Base-by-base conservation (phyloP, 2,329 filamentous ascomycete genomes). In the Venturia carpophila region DNA sequence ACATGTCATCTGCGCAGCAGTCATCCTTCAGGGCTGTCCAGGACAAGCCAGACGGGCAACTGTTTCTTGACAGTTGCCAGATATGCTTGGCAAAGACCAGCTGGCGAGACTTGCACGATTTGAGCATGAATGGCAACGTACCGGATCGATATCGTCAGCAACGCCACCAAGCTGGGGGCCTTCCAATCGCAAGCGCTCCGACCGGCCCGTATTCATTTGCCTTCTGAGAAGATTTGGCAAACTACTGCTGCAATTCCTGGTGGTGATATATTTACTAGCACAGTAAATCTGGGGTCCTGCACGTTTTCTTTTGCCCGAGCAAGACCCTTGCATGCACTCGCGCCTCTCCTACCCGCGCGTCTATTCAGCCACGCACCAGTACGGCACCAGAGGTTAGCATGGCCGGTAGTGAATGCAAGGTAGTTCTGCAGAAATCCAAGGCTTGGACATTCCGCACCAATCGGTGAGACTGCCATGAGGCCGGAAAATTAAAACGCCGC, bases 31-130 rank as follows among this genome's bases (percentile, higher is more conserved):
- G 52, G 52, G 52, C 52, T 39, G n/a, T 37, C 30, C 19, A 37
- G 52, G 17, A 37, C 30, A 27, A 37, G 52, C 52, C 30, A n/a
- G 52, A 58, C 27, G 52, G 52, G 17, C 30, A n/a, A 58, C 5
- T 58, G 52, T 58, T 24, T n/a, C n/a, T 27, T 19, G 27, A 58
- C 52, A 58, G 5, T 11, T 34, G 27, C 17, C 7, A 21, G 52
- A 37, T 58, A 37, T 30, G 49, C 49, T 19, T 56, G 49, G 49
- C 49, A 56, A 34, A 56, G 24, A 24, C 49, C 49, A 56, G 15
- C 5, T 34, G 30, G 24, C 27, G 49, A 11, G 24, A 24, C 24
- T 13, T 56, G 49, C 49, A 34, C 49, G 4, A 56, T 34, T 3
- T 11, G 13, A 56, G 27, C 49, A 56, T 56, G 49, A 56, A 15